Evolutionary conservation across 192 early-diverging fungal genomes (phyloP).

Genomic region (Backusella parvicylindrica): DNA sequence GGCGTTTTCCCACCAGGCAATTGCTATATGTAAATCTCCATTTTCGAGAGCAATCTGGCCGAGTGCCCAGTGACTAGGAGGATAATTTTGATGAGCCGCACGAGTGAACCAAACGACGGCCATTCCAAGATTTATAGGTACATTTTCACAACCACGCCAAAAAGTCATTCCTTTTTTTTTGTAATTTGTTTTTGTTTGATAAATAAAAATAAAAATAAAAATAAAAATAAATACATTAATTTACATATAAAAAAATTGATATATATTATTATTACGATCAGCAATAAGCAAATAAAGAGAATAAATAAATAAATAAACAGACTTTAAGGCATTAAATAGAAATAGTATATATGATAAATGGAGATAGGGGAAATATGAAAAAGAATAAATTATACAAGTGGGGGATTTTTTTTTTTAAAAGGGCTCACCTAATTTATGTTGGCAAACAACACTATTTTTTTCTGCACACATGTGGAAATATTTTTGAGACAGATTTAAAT

Average conservation of each 20-base stretch:
- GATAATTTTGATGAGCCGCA: conserved; percentile 20
- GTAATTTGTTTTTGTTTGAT: neutral
- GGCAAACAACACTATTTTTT: conserved; percentile 6
- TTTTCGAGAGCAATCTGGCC: conserved; percentile 30
- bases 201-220: too few relatives aligned
- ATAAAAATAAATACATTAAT: neutral
- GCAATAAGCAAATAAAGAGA: neutral
- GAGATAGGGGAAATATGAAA: neutral
- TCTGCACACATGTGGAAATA: conserved; percentile 14
- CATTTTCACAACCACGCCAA: conserved; percentile 18
- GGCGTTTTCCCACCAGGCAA: conserved; percentile 25
- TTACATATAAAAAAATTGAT: neutral
- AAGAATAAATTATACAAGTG: neutral
- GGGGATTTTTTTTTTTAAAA: conserved; percentile 5
- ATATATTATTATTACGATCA: neutral
- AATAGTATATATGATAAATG: neutral
- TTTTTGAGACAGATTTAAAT: conserved; percentile 7
- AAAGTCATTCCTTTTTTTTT: conserved; percentile 16
- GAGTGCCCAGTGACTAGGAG: conserved; percentile 27
- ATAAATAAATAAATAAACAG: neutral
- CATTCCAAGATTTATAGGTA: conserved; percentile 23
- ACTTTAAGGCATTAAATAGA: neutral
- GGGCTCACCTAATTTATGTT: conserved; percentile 18
- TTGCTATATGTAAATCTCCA: conserved; percentile 30
- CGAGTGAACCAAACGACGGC: conserved; percentile 28